Percentiles rank a stretch among this genome's conserved stretches.
phyloP scores from a whole-genome alignment of 169 alveolate genomes.

The Cryptosporidium ryanae region DNA sequence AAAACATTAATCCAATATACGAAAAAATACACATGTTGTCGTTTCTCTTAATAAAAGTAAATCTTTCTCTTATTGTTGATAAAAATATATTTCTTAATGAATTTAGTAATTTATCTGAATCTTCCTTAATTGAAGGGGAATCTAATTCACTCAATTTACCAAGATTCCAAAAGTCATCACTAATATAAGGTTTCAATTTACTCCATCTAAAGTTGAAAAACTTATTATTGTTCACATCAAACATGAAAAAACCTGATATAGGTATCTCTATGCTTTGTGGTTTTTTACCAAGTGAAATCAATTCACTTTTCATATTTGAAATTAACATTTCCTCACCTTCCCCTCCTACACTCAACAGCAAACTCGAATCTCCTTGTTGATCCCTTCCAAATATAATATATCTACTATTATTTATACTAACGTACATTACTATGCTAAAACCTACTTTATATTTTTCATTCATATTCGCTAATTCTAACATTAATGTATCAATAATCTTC shows the following conservation, averaged over 20 bases:
- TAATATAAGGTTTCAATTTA: neutral
- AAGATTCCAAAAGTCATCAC: conserved; percentile 13
- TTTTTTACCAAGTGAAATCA: conserved; percentile 5
- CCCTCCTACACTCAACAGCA: conserved; percentile 15
- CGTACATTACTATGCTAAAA: conserved; percentile 18
- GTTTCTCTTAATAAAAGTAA: neutral
- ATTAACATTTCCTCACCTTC: conserved; percentile 20
- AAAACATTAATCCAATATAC: conserved; percentile 67
- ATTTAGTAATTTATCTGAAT: conserved; percentile 20
- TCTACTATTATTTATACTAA: neutral
- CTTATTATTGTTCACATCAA: conserved; percentile 10
- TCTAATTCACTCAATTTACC: neutral
- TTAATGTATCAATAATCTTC: neutral
- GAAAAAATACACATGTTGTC: neutral
- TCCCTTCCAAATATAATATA: conserved; percentile 63
- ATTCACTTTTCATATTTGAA: conserved; percentile 29
- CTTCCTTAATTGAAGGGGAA: neutral
- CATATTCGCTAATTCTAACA: neutral
- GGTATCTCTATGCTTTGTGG: conserved; percentile 43
- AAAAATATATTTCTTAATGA: conserved; percentile 12
- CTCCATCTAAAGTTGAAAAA: conserved; percentile 15
- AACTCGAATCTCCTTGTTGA: conserved; percentile 45
- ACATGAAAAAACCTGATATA: conserved; percentile 9
- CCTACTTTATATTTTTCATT: neutral
- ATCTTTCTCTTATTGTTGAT: conserved; percentile 1